Evolutionary conservation across 2,329 filamentous ascomycete genomes (phyloP).

Genomic region (Tolypocladium tundrense): DNA sequence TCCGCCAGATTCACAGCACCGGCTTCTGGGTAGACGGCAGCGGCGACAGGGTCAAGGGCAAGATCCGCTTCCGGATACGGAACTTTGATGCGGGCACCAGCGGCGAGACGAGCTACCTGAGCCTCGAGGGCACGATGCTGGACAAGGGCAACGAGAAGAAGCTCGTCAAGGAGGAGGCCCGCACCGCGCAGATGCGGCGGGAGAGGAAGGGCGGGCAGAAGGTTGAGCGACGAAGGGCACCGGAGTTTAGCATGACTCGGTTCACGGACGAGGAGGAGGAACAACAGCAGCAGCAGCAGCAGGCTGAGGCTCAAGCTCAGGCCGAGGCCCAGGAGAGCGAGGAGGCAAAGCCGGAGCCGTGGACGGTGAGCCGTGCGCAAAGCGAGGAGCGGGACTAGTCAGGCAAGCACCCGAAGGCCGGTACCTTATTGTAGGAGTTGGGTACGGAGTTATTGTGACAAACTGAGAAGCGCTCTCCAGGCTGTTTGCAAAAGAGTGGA

Average conservation of each 20-base stretch:
- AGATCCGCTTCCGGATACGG: conserved; percentile 66
- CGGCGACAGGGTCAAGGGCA: conserved; percentile 60
- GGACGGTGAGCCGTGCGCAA: conserved; percentile 6
- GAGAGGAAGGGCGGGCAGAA: conserved; percentile 22
- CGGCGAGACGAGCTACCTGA: conserved; percentile 68
- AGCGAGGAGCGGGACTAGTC: conserved; percentile 8
- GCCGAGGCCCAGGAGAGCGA: conserved; percentile 8
- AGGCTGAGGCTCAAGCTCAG: neutral
- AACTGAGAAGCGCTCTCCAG: neutral
- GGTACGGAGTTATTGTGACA: neutral
- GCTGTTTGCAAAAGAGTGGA: neutral
- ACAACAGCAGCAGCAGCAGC: conserved; percentile 16
- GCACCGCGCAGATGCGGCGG: conserved; percentile 25
- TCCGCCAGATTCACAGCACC: conserved; percentile 41
- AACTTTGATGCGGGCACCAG: conserved; percentile 76
- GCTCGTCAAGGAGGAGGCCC: conserved; percentile 35
- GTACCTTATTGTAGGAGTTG: neutral
- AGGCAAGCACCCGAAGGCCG: neutral
- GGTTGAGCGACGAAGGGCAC: conserved; percentile 26
- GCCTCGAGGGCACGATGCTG: conserved; percentile 82
- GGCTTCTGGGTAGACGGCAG: conserved; percentile 68
- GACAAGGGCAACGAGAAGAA: conserved; percentile 53
- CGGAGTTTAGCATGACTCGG: conserved; percentile 48
- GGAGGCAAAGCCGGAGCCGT: conserved; percentile 11
- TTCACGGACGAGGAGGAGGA: conserved; percentile 37